Percentiles rank a stretch among this genome's conserved stretches.
These are phyloP conservation scores for Aspergillus spinulosporus DNA, from an alignment of 2,329 filamentous ascomycete species.

Conservation along the genomic window DNA sequence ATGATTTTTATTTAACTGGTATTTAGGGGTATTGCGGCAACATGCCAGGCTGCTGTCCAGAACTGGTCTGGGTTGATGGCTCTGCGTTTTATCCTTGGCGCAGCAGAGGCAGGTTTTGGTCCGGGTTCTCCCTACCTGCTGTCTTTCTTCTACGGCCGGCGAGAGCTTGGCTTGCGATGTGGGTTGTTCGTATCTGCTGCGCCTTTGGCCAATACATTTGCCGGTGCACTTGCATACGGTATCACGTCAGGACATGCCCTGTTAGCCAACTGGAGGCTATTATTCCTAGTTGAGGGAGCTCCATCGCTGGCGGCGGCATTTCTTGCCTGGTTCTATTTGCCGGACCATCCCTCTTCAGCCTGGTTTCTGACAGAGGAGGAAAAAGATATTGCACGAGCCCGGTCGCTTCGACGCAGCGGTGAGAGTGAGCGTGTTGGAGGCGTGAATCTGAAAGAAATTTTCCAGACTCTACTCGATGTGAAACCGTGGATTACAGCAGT, in stretches of 20 bases:
- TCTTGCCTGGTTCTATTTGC: constrained; percentile 56
- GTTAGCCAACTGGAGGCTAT: constrained; percentile 63
- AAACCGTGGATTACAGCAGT: constrained; percentile 53
- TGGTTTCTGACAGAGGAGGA: constrained; percentile 60
- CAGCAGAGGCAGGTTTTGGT: constrained; percentile 49
- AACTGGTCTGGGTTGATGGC: constrained; percentile 52
- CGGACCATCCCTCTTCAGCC: constrained; percentile 55
- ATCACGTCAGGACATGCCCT: constrained; percentile 61
- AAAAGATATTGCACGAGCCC: constrained; percentile 56
- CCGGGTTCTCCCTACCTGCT: constrained; percentile 52
- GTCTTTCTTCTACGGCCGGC: constrained; percentile 60
- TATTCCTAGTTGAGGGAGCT: constrained; percentile 66
- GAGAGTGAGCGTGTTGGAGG: constrained; percentile 43
- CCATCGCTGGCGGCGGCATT: constrained; percentile 58
- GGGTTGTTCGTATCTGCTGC: constrained; percentile 58
- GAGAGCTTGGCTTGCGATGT: constrained; percentile 57
- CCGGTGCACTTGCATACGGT: constrained; percentile 65
- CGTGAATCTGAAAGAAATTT: constrained; percentile 51
- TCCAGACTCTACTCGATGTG: constrained; percentile 45
- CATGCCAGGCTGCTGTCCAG: constrained; percentile 47
- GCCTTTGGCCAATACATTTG: constrained; percentile 76
- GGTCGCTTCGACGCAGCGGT: constrained; percentile 56
- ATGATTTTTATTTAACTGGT: constrained; percentile 10
- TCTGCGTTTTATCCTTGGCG: constrained; percentile 51
- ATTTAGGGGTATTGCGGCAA: constrained; percentile 48